These are phyloP conservation scores for Suhomyces sp. DNA, from an alignment of 805 yeast genomes.

Conservation along the genomic window DNA sequence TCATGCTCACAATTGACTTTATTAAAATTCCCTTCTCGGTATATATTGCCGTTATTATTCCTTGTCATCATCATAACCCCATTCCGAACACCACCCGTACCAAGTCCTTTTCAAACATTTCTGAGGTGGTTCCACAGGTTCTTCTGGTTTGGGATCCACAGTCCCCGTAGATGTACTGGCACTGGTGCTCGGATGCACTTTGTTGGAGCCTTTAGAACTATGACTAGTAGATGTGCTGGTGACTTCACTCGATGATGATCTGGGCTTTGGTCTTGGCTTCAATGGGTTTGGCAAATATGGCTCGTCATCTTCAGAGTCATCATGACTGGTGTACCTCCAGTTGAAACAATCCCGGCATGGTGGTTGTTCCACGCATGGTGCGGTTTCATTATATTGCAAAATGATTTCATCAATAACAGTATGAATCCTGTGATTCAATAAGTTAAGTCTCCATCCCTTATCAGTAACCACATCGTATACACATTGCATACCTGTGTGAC, in stretches of 20 bases:
- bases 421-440: slow-evolving; percentile 86
- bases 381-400: slow-evolving; percentile 69
- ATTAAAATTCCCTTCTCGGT: too few species aligned
- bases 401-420: slow-evolving; percentile 85
- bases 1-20: too few species aligned
- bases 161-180: too few species aligned
- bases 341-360: slow-evolving; percentile 89
- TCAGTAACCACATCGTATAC: slow-evolving; percentile 88
- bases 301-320: slow-evolving; percentile 38
- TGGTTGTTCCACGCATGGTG: slow-evolving; percentile 69
- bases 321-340: slow-evolving; percentile 72
- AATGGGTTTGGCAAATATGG: slow-evolving; percentile 41
- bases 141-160: too few species aligned
- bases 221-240: slow-evolving; percentile 1
- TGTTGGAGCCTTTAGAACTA: too few species aligned
- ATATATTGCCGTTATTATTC: too few species aligned
- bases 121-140: slow-evolving; percentile 30
- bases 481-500: slow-evolving; percentile 89
- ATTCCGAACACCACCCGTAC: slow-evolving; percentile 65
- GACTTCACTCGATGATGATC: slow-evolving; percentile 1
- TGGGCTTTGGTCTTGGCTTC: slow-evolving; percentile 17
- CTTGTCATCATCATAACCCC: slow-evolving; percentile 42
- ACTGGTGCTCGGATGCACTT: too few species aligned
- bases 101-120: slow-evolving; percentile 58
- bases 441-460: slow-evolving; percentile 85